phyloP scores from a whole-genome alignment of 169 alveolate genomes.

The Toxoplasma gondii region DNA sequence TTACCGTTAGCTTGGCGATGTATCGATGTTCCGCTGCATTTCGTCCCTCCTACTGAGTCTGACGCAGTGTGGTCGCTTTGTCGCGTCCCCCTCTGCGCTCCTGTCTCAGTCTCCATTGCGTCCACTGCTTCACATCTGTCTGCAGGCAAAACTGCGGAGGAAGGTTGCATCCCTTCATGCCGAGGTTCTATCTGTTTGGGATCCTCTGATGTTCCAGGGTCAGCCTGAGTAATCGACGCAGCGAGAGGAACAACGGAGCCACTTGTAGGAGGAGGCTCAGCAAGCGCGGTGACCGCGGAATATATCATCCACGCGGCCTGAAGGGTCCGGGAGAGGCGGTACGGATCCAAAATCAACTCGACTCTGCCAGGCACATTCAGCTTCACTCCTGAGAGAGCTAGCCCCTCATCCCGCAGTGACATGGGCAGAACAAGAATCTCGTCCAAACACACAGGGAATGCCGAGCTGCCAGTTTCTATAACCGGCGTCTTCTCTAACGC shows the following conservation, averaged over 20 bases:
- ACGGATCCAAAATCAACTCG: background rate
- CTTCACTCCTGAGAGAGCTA: background rate
- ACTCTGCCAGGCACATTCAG: background rate
- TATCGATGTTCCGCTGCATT: no score
- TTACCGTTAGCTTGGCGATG: no score
- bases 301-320: conserved; percentile 8
- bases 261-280: background rate
- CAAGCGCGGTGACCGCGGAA: background rate
- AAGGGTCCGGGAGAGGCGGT: background rate
- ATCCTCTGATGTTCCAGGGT: background rate
- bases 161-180: no score
- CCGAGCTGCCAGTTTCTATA: no score
- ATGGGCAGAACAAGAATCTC: background rate
- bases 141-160: background rate
- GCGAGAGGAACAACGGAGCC: background rate
- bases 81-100: background rate
- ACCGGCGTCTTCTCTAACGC: no score
- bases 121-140: background rate
- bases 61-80: no score
- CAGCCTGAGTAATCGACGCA: background rate
- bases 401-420: background rate
- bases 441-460: background rate
- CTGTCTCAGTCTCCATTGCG: background rate
- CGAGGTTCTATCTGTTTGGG: background rate
- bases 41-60: no score